Evolutionary conservation across 768 basidiomycete species (phyloP), one percentile per base, ranked within the genome.

Genomic region (Chalciporus chontae): DNA sequence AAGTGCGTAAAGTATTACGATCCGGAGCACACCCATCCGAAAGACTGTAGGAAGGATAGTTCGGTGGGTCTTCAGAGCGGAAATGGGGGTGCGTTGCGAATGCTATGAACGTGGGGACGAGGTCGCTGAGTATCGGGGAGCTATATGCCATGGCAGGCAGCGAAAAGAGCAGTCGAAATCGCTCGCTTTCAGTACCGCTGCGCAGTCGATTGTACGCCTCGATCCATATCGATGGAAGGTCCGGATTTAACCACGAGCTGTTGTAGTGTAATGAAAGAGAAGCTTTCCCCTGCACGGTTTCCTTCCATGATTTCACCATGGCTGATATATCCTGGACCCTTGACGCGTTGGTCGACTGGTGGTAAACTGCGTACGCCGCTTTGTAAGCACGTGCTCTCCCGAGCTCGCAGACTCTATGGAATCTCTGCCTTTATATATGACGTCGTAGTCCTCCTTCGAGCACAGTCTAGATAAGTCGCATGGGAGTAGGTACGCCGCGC

Each of bases 71-170:
- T 19, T 51, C 52, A 3, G 2, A 14, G 19, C 32, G 5, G 43
- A 63, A 51, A 3, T 39, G 40, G 5, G 56, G 17, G 10, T 55
- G 41, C 4, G 57, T 42, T 0, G 54, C 58, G 46, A 73, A 69
- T 1, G 74, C 64, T 11, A 76, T 40, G 2, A 74, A 45, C 1
- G 61, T 60, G 0, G 65, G 58, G 15, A 70, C 53, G 31, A 69
- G 57, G 5, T 50, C 47, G 2, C 27, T 17, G 4, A 39, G 31
- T 0, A 50, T 8, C 2, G 58, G 36, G 1, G 62, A 64, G 3
- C 44, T 41, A 52, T 70, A 73, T 11, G 55, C 61, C 60, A 72
- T 61, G 2, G 69, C 60, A 4, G 69, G 55, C 5, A 73, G 54
- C 4, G 63, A 58, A 41, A 74, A 74, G 10, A 61, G 42, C 9